These are phyloP conservation scores for Boletus rubescentipes DNA, from an alignment of 768 basidiomycete genomes.

Conservation along the genomic window DNA sequence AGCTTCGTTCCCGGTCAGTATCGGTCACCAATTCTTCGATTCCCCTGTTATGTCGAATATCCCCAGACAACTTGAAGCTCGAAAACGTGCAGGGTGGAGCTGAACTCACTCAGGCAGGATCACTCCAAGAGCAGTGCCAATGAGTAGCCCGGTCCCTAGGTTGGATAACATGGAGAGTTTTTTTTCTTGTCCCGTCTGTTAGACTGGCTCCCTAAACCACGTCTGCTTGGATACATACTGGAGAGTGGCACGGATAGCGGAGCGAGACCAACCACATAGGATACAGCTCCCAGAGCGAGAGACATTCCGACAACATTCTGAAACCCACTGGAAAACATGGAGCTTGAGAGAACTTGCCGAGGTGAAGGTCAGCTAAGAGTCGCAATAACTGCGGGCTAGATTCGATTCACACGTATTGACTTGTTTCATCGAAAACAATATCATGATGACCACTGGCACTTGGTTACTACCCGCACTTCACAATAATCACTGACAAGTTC, in stretches of 20 bases:
- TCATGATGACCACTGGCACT: no score
- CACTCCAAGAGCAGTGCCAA: slow-evolving; percentile 87
- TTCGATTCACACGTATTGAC: not conserved
- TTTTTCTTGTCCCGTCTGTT: slow-evolving; percentile 42
- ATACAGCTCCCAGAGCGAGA: slow-evolving; percentile 54
- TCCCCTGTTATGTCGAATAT: slow-evolving; percentile 48
- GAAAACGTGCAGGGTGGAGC: not conserved
- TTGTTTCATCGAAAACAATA: not conserved
- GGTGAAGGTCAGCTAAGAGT: not conserved
- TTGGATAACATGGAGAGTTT: slow-evolving; percentile 47
- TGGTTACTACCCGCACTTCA: no score
- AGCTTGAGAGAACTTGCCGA: not conserved
- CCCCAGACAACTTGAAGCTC: not conserved
- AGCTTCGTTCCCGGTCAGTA: slow-evolving; percentile 31
- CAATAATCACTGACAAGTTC: no score
- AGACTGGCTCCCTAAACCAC: not conserved
- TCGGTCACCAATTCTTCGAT: slow-evolving; percentile 57
- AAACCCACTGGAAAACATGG: slow-evolving; percentile 26
- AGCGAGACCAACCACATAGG: slow-evolving; percentile 69
- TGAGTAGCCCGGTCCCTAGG: slow-evolving; percentile 78
- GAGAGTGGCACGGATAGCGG: slow-evolving; percentile 76
- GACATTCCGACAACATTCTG: slow-evolving; percentile 46
- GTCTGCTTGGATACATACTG: slow-evolving; percentile 39
- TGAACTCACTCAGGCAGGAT: slow-evolving; percentile 87
- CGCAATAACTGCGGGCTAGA: not conserved